Conservation (phyloP, 352 stramenopile species). For the Globisporangium lucens region DNA sequence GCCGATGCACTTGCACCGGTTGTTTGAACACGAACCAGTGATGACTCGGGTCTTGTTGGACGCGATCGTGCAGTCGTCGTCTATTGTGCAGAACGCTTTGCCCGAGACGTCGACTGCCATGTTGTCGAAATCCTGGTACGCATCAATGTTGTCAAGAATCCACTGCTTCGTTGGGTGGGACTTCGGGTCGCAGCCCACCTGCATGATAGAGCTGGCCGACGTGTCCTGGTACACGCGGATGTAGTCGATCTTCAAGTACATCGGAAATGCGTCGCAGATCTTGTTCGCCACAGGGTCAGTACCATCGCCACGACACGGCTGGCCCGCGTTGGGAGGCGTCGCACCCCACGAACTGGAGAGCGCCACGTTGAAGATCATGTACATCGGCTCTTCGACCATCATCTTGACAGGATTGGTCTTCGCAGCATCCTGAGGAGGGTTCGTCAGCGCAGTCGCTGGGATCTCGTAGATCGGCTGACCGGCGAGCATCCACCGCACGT, state of each 20-base stretch:
- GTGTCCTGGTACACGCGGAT: slow-evolving; percentile 69
- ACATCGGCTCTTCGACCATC: slow-evolving; percentile 95
- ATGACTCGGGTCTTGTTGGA: neutral
- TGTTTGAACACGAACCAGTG: neutral
- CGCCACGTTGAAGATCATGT: slow-evolving; percentile 94
- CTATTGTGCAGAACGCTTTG: slow-evolving; percentile 51
- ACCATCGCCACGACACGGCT: slow-evolving; percentile 50
- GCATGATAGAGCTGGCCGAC: slow-evolving; percentile 35
- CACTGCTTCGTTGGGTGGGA: slow-evolving; percentile 65
- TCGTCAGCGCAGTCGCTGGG: slow-evolving; percentile 49
- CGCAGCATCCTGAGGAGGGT: slow-evolving; percentile 38
- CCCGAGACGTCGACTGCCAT: slow-evolving; percentile 45
- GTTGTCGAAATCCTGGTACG: slow-evolving; percentile 69
- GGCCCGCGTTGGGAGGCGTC: slow-evolving; percentile 57
- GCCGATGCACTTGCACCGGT: neutral
- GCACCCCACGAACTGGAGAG: slow-evolving; percentile 88
- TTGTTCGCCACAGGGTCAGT: slow-evolving; percentile 35
- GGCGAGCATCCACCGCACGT: slow-evolving; percentile 74
- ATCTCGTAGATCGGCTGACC: slow-evolving; percentile 88
- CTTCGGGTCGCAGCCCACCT: slow-evolving; percentile 47
- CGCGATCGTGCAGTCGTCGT: slow-evolving; percentile 3
- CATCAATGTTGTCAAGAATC: slow-evolving; percentile 67
- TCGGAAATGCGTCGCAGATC: slow-evolving; percentile 60
- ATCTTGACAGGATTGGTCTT: slow-evolving; percentile 78
- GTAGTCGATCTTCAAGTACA: slow-evolving; percentile 75